Evolutionary conservation across 1,284 basidiomycete genomes (phyloP).

Genomic region (Phylloporus sp.): DNA sequence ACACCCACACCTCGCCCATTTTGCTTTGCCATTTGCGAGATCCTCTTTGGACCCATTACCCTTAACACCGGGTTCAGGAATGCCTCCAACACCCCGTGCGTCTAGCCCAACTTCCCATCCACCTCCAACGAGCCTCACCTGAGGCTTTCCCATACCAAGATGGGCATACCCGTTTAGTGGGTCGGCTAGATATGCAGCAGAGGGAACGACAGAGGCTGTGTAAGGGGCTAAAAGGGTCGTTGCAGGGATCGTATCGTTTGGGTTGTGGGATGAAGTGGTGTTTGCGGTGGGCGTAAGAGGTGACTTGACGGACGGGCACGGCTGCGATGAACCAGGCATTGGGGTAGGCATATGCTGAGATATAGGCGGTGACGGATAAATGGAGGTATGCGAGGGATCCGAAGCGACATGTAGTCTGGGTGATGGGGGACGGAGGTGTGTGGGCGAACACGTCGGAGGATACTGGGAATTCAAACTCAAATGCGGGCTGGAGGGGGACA

Average conservation of each 20-base stretch:
- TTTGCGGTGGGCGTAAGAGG: slow-evolving; percentile 41
- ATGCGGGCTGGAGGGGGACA: slow-evolving; percentile 13
- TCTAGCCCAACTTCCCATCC: slow-evolving; percentile 87
- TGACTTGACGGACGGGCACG: slow-evolving; percentile 37
- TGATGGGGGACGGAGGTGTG: slow-evolving; percentile 35
- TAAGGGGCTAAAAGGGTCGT: slow-evolving; percentile 58
- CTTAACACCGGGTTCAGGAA: slow-evolving; percentile 11
- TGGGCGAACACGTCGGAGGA: slow-evolving; percentile 24
- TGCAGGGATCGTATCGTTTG: slow-evolving; percentile 53
- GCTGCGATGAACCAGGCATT: slow-evolving; percentile 39
- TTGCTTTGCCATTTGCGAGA: slow-evolving; percentile 45
- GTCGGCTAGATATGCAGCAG: slow-evolving; percentile 64
- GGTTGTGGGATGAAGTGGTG: slow-evolving; percentile 29
- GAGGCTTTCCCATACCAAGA: slow-evolving; percentile 73
- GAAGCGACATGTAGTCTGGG: slow-evolving; percentile 33
- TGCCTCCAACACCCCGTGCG: slow-evolving; percentile 74
- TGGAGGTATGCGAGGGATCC: slow-evolving; percentile 30
- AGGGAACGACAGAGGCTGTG: slow-evolving; percentile 61
- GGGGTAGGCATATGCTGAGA: slow-evolving; percentile 27
- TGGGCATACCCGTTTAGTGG: slow-evolving; percentile 73
- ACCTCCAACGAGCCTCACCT: slow-evolving; percentile 81
- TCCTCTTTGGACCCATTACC: slow-evolving; percentile 11
- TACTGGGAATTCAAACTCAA: slow-evolving; percentile 8
- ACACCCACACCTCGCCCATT: slow-evolving; percentile 86
- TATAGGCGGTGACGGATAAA: slow-evolving; percentile 37